Base-by-base conservation (phyloP, 139 green algal genomes). In the Chlamydomonas eustigma region DNA sequence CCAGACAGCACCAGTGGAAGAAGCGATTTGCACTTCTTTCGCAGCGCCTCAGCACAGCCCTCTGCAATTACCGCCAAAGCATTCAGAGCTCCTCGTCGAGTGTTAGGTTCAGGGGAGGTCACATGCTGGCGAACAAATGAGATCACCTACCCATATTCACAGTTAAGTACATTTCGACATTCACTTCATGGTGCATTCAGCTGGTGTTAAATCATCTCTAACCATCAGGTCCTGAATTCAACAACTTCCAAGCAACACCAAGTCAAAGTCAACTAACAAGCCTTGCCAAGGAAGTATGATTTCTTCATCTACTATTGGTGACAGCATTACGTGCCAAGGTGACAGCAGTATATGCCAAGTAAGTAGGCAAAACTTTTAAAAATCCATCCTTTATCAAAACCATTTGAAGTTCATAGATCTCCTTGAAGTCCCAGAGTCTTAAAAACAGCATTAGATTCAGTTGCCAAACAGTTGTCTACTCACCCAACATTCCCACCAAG, bases 11-110 rank as follows among this genome's bases (percentile, higher is more conserved):
- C 51, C 52, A 91, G 78, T 64, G 88, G 83, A 64, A 91, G 78
- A 34, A 91, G 34, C 36, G 64, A 74, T 12, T 52, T 33, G 18
- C 89, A 64, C 1, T 77, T 71, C 76, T 81, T 84, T 24, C 83
- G 66, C 67, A 93, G 37, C 24, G 76, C 76, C 74, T 93, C 88
- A 25, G 76, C 68, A 51, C 90, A 94, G 34, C 90, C 90, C 77
- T 94, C 86, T 5, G 81, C 79, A 12, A 90, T 35, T 2, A 90
- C 87, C 1, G 83, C 82, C 31, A 92, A 51, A 1, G 73, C 68
- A 25, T 71, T 82, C 50, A 89, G 81, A 1, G 80, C 31, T 82
- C 87, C 37, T 25, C 22, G 52, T 25, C 52, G 52, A 28, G 22
- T 6, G 52, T 33, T 6, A 28, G 18, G n/a, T 25, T 68, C 52